A percentile compares a stretch with the other conserved stretches of the same genome.
These are phyloP conservation scores for Cryphonectria carpinicola DNA, from an alignment of 2,329 filamentous ascomycete species.

Conservation along the genomic window DNA sequence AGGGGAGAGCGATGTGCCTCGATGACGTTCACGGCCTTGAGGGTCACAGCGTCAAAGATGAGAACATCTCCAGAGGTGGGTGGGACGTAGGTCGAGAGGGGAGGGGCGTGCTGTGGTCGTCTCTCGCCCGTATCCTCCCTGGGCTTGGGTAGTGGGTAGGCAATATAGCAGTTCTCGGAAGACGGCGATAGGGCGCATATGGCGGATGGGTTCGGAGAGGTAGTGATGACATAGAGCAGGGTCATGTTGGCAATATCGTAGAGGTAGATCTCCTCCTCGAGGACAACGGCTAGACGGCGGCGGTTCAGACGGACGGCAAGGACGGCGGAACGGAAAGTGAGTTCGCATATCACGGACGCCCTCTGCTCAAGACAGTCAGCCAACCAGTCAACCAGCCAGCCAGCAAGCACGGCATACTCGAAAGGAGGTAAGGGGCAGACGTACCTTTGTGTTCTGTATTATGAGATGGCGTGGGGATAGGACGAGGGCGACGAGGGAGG, in stretches of 20 bases:
- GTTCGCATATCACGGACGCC: conserved; percentile 90
- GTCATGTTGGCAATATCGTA: conserved; percentile 99
- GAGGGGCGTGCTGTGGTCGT: conserved; percentile 82
- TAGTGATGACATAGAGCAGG: conserved; percentile 87
- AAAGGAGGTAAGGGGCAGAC: conserved; percentile 32
- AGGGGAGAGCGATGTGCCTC: conserved; percentile 92
- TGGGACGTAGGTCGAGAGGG: conserved; percentile 74
- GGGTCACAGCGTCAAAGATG: conserved; percentile 85
- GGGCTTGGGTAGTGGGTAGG: conserved; percentile 83
- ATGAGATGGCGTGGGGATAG: conserved; percentile 89
- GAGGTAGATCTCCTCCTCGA: conserved; percentile 96
- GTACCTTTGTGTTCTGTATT: conserved; percentile 95
- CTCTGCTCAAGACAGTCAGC: conserved; percentile 47
- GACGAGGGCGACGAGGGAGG: conserved; percentile 91
- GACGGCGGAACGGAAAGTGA: conserved; percentile 96
- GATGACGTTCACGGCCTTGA: conserved; percentile 93
- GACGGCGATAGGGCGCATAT: conserved; percentile 93
- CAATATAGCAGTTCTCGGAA: conserved; percentile 93
- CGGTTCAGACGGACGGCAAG: conserved; percentile 92
- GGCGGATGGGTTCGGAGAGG: conserved; percentile 88
- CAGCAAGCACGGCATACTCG: conserved; percentile 15
- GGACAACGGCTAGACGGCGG: conserved; percentile 88
- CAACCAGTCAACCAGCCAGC: conserved; percentile 3
- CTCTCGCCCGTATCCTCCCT: conserved; percentile 62
- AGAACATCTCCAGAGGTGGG: conserved; percentile 91